Evolutionary conservation across 768 basidiomycete species (phyloP), one percentile per base, ranked within the genome.

Genomic region (Hericium alpestre): DNA sequence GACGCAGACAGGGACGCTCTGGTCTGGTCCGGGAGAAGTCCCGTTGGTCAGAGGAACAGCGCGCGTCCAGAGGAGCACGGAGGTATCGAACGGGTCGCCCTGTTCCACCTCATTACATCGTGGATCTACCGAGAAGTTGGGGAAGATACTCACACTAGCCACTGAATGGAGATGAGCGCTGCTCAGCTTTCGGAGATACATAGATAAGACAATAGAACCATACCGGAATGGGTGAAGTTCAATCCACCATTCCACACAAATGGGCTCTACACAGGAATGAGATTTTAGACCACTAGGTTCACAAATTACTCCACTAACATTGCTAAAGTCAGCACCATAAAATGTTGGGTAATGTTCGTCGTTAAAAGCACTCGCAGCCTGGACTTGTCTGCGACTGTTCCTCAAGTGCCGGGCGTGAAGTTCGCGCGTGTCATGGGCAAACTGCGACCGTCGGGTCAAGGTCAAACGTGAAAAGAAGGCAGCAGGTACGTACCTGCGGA

Each of bases 61-160:
- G 22, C 79, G 78, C 2, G 81, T 83, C 81, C 82, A 83, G 16
- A 81, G 71, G 38, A 81, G 70, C 38, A 81, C 73, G 22, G 79
- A 80, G 18, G 71, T 73, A 58, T 78, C 76, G 50, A 77, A 72
- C 4, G 81, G 80, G 62, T 83, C 79, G 9, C 80, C 80, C 75
- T 80, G 38, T 15, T 39, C 32, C 32, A 1, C 32, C 7, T 32
- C 32, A 32, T 32, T 32, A 9, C 6, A 32, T 32, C 32, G 6
- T 2, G 9, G 32, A 32, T 32, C 32, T 10, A 32, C 32, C 4
- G 8, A 32, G 27, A 32, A 7, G 32, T 32, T 7, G 8, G 8
- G 9, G 32, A 32, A 5, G 8, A 32, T 5, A 66, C 76, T 55
- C 61, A 79, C 77, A 60, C 78, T 79, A 18, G 77, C 78, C n/a